Evolutionary conservation across 768 basidiomycete species (phyloP), one percentile per base, ranked within the genome.

Genomic region (Coprinellus micaceus): DNA sequence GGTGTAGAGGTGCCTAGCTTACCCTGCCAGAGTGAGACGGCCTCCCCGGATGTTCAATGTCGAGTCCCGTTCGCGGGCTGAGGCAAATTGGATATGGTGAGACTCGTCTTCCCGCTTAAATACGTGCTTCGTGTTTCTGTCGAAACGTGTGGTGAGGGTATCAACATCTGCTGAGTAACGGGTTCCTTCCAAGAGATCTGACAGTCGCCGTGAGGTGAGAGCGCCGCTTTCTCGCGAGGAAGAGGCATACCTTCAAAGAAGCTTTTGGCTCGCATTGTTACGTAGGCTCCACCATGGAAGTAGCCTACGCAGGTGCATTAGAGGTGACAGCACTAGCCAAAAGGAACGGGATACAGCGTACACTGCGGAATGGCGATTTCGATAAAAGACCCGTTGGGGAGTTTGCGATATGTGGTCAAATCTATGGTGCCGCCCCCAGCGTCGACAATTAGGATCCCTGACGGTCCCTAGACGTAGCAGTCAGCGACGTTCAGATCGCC

Each of bases 391-490:
- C 64, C 55, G 2, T 66, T 63, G 1, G 62, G 46, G 0, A 64
- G 56, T 0, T 62, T 68, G 12, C 56, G 58, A 54, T 83, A 84
- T 7, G 79, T 73, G 53, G 77, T 82, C 33, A 84, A 69, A 58
- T 85, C 84, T 26, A 85, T 69, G 0, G 82, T 85, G 28, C 82
- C 84, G 54, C 82, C 82, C 6, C 83, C 83, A 9, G 82, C 82
- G 58, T 85, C 83, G 28, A 84, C 76, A 33, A 85, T 70, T 52
- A 82, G 68, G 4, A 83, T 67, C 4, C 77, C 78, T 36, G 79
- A 61, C 13, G 74, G 74, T 4, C 61, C 66, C 79, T 81, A 55
- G 26, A 30, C 13, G 39, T 15, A 37, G 12, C 13, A n/a, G 13
- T 30, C 21, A 19, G 12, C 22, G 3, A 2, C 21, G 26, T 21